Evolutionary conservation across 2,329 filamentous ascomycete species (phyloP).

Genomic region (Trichoderma breve): DNA sequence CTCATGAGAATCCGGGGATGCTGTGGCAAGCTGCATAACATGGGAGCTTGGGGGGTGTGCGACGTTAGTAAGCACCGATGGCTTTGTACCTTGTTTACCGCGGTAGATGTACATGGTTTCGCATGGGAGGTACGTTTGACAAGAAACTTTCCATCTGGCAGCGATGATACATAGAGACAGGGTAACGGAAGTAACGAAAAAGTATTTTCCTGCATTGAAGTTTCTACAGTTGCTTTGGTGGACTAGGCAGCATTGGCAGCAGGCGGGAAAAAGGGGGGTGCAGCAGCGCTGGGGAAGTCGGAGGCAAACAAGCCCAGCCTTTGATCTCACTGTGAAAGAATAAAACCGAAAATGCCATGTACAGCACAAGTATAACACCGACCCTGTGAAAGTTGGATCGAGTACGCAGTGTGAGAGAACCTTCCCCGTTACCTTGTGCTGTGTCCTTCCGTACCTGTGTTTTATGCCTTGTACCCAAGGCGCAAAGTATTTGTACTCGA

Average conservation of each 20-base stretch:
- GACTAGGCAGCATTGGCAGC: background rate
- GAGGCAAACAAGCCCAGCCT: background rate
- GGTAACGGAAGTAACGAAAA: background rate
- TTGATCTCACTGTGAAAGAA: background rate
- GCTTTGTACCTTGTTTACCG: background rate
- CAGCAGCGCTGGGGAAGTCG: background rate
- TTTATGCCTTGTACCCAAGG: background rate
- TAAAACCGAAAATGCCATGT: background rate
- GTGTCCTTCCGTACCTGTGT: background rate
- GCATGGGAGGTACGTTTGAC: background rate
- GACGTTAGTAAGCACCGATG: background rate
- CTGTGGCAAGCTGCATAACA: constrained; percentile 14
- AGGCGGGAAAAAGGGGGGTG: background rate
- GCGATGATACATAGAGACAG: background rate
- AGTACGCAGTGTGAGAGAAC: background rate
- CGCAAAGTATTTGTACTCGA: background rate
- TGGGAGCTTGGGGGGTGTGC: background rate
- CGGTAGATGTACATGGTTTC: background rate
- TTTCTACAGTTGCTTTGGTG: background rate
- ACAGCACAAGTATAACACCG: background rate
- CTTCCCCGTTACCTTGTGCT: background rate
- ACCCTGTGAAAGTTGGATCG: background rate
- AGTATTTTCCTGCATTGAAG: background rate
- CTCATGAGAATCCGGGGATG: constrained; percentile 17
- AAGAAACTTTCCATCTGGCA: background rate